Percentiles rank a stretch among this genome's conserved stretches.
phyloP scores from a whole-genome alignment of 2,329 filamentous ascomycete genomes.

The Lasiodiplodia citricola region DNA sequence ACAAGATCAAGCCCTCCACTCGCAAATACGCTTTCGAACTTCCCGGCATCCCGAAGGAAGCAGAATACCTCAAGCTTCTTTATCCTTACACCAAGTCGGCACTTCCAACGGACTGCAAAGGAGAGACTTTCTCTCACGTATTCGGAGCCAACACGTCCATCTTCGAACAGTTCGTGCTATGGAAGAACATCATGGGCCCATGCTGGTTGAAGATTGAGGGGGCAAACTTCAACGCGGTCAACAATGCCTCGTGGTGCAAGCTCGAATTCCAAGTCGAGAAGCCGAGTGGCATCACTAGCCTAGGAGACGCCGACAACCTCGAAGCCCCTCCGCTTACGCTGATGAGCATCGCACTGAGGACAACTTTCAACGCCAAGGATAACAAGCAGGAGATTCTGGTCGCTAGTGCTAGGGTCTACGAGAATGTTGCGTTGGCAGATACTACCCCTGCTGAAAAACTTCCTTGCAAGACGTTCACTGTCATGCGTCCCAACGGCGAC shows the following conservation, averaged over 20 bases:
- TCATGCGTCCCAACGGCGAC: conserved; percentile 79
- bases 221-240: conserved; percentile 81
- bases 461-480: conserved; percentile 87
- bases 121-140: conserved; percentile 90
- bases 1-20: conserved; percentile 90
- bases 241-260: conserved; percentile 96
- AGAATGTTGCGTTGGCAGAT: conserved; percentile 84
- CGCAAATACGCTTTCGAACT: conserved; percentile 97
- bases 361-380: conserved; percentile 83
- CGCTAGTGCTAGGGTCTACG: conserved; percentile 90
- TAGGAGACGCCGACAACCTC: conserved; percentile 78
- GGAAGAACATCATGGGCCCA: conserved; percentile 99
- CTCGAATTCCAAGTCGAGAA: conserved; percentile 83
- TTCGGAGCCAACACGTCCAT: conserved; percentile 93
- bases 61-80: conserved; percentile 91
- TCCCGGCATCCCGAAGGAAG: conserved; percentile 82
- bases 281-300: conserved; percentile 73
- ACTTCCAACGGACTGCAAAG: conserved; percentile 72
- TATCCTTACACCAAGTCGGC: conserved; percentile 88
- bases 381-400: conserved; percentile 97
- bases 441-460: conserved; percentile 88
- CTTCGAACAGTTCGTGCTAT: conserved; percentile 97
- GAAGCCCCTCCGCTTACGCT: conserved; percentile 87
- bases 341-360: conserved; percentile 93
- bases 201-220: conserved; percentile 94